Percentiles rank a stretch among this genome's conserved stretches.
Conservation (phyloP, 257 asterid species). For the Capsicum baccatum region DNA sequence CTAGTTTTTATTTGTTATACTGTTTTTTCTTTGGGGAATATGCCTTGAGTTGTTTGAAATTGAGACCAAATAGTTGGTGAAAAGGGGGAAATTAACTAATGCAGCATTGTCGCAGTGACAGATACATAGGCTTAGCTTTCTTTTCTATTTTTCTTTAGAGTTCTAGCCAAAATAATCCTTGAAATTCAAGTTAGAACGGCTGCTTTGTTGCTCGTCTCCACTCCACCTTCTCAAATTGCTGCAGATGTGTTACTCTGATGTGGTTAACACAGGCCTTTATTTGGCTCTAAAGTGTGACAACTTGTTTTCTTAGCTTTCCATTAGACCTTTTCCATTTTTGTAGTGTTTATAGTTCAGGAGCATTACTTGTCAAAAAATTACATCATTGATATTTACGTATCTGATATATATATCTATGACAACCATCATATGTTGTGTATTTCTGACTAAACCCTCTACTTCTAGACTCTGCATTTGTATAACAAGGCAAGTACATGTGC, state of each 20-base stretch:
- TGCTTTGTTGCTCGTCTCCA: neutral
- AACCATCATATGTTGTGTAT: neutral
- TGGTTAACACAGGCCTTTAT: neutral
- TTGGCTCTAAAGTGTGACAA: neutral
- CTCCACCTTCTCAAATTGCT: neutral
- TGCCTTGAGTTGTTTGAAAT: neutral
- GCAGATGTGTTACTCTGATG: neutral
- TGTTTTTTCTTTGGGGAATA: neutral
- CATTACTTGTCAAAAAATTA: neutral
- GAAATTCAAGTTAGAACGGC: neutral
- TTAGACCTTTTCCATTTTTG: constrained; percentile 1
- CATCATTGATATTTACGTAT: neutral
- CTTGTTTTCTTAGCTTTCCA: neutral
- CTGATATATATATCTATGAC: neutral
- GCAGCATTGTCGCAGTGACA: neutral
- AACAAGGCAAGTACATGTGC: neutral
- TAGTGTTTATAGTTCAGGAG: neutral
- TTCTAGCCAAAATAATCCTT: neutral
- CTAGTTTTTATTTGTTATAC: constrained; percentile 8
- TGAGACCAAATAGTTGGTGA: neutral
- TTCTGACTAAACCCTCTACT: neutral
- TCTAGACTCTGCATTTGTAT: neutral
- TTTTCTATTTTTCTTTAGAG: no score
- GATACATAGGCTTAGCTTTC: constrained; percentile 17
- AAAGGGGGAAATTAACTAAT: neutral